These are phyloP conservation scores for Rhytidiadelphus loreus DNA, from an alignment of 225 moss, liverwort and hornwort genomes.

Conservation along the genomic window DNA sequence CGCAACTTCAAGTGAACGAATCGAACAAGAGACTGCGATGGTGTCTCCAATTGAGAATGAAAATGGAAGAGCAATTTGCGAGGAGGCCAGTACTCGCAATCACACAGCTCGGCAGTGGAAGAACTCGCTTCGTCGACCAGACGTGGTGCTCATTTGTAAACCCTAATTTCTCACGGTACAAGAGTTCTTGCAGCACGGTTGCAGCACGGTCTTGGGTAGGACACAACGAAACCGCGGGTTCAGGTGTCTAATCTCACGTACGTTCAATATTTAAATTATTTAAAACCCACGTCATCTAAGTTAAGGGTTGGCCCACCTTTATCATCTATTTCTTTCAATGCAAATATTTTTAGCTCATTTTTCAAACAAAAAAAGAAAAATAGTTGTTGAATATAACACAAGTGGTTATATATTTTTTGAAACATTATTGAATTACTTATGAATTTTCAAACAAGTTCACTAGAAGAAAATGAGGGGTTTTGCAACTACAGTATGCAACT, in stretches of 20 bases:
- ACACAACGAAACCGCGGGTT: neutral
- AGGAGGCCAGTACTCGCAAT: neutral
- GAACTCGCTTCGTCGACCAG: neutral
- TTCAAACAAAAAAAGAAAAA: too few species aligned
- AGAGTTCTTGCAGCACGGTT: neutral
- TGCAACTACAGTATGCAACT: too few species aligned
- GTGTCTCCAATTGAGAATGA: neutral
- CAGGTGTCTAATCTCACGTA: neutral
- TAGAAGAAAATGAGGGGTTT: too few species aligned
- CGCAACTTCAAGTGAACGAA: neutral
- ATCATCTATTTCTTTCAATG: too few species aligned
- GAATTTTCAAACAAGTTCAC: too few species aligned
- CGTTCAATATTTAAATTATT: neutral
- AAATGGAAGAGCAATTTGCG: neutral
- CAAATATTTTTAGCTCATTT: too few species aligned
- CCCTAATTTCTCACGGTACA: neutral
- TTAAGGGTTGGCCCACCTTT: too few species aligned
- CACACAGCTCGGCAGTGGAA: neutral
- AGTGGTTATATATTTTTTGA: too few species aligned
- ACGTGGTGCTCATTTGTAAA: neutral
- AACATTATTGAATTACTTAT: too few species aligned
- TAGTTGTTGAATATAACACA: too few species aligned
- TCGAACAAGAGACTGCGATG: neutral
- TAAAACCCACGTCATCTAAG: too few species aligned
- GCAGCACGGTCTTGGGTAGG: neutral